Conservation (phyloP, 805 yeast genomes). For the Sugiyamaella valdiviana region DNA sequence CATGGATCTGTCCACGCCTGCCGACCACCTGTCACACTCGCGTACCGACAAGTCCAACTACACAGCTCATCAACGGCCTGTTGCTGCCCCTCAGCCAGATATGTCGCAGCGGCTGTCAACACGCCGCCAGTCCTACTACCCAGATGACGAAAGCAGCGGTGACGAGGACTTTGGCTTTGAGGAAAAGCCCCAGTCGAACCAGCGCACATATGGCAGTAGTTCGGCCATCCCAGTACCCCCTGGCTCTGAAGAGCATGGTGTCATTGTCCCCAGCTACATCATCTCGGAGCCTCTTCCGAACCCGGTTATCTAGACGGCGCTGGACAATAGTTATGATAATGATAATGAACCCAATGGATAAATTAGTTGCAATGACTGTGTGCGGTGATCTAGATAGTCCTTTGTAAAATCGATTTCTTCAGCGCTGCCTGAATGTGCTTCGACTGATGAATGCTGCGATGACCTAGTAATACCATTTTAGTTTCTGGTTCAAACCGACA, state of each 20-base stretch:
- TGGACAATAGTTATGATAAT: neutral
- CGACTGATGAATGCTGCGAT: too few species aligned
- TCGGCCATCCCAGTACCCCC: slow-evolving; percentile 8
- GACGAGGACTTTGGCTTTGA: neutral
- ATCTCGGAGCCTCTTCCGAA: slow-evolving; percentile 13
- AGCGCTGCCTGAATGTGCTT: too few species aligned
- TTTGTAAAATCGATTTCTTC: too few species aligned
- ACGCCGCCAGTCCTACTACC: neutral
- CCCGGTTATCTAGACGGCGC: slow-evolving; percentile 7
- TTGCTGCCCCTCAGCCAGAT: neutral
- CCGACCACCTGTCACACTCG: neutral
- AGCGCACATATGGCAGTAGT: neutral
- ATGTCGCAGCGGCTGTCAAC: neutral
- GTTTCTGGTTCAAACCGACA: too few species aligned
- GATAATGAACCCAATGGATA: neutral
- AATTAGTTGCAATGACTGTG: too few species aligned
- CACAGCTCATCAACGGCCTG: neutral
- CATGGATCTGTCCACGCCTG: neutral
- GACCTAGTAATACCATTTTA: too few species aligned
- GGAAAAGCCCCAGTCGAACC: neutral
- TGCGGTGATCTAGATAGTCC: too few species aligned
- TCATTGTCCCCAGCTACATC: slow-evolving; percentile 12
- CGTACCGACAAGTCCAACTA: neutral
- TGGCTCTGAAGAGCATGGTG: slow-evolving; percentile 8
- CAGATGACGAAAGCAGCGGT: neutral